phyloP scores from a whole-genome alignment of 495 filamentous ascomycete genomes.

The Massariosphaeria phaeospora region DNA sequence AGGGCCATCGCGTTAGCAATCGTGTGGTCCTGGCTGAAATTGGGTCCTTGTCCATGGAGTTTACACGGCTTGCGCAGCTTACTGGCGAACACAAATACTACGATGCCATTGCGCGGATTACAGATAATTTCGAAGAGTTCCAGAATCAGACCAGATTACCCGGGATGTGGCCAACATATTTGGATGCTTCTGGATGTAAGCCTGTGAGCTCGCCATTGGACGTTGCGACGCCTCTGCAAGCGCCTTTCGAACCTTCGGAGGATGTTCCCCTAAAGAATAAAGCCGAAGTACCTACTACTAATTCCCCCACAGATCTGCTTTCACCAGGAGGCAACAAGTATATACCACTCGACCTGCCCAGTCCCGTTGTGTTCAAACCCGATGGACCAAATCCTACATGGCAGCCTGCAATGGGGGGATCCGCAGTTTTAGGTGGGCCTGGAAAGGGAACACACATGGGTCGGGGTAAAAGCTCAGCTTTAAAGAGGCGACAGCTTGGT shows the following conservation, averaged over 20 bases:
- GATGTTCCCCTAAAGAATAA: neutral
- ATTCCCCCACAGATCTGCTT: neutral
- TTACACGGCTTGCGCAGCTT: conserved; percentile 87
- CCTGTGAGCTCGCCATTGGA: conserved; percentile 32
- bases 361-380: conserved; percentile 2
- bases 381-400: neutral
- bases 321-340: conserved; percentile 8
- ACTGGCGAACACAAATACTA: conserved; percentile 87
- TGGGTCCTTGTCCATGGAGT: conserved; percentile 88
- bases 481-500: conserved; percentile 22
- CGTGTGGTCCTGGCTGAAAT: conserved; percentile 73
- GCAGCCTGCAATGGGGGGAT: too few relatives aligned
- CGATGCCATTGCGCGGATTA: conserved; percentile 90
- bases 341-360: conserved; percentile 12
- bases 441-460: neutral
- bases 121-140: conserved; percentile 73
- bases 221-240: conserved; percentile 11
- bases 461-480: neutral
- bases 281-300: neutral
- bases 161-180: conserved; percentile 74
- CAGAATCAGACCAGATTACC: conserved; percentile 70
- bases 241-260: conserved; percentile 1
- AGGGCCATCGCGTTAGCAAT: conserved; percentile 60
- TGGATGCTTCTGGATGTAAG: conserved; percentile 74
- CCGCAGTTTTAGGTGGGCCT: too few relatives aligned